These are phyloP conservation scores for Alternaria sp. DNA, from an alignment of 2,329 filamentous ascomycete genomes.

Conservation along the genomic window DNA sequence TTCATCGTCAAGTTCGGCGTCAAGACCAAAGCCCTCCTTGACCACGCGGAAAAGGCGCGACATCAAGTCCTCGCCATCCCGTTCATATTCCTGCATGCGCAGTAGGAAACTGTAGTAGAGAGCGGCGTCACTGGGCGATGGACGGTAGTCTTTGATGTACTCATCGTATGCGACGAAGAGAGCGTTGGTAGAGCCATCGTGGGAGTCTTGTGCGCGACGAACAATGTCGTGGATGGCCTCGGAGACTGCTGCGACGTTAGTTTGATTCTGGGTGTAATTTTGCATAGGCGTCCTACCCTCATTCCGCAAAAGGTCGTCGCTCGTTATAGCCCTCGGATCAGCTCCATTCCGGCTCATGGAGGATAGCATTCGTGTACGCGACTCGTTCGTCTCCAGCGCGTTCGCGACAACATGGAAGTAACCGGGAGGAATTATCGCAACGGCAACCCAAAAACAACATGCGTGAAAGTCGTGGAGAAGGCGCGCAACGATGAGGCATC, in stretches of 20 bases:
- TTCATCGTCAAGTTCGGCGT: conserved; percentile 66
- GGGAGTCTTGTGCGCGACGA: conserved; percentile 71
- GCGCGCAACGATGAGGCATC: conserved; percentile 35
- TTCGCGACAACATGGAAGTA: conserved; percentile 52
- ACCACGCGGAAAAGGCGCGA: conserved; percentile 77
- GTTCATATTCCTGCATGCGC: conserved; percentile 63
- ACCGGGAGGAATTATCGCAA: conserved; percentile 12
- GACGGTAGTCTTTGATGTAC: conserved; percentile 73
- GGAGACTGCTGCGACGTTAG: conserved; percentile 68
- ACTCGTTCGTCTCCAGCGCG: conserved; percentile 50
- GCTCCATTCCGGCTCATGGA: conserved; percentile 49
- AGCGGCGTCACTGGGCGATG: conserved; percentile 77
- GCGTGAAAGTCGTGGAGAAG: conserved; percentile 10
- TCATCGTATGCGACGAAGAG: conserved; percentile 84
- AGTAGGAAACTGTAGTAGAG: conserved; percentile 82
- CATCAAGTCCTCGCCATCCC: conserved; percentile 59
- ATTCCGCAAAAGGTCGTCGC: conserved; percentile 31
- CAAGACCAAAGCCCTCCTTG: conserved; percentile 62
- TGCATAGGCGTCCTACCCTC: not conserved
- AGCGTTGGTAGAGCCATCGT: conserved; percentile 72
- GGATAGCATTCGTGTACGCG: conserved; percentile 54
- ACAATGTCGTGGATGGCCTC: conserved; percentile 81
- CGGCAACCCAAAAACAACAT: conserved; percentile 13
- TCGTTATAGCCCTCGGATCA: conserved; percentile 52
- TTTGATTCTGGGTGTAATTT: not conserved